Evolutionary conservation across 345 rosid genomes (phyloP).

Genomic region (Aquilaria malaccensis): DNA sequence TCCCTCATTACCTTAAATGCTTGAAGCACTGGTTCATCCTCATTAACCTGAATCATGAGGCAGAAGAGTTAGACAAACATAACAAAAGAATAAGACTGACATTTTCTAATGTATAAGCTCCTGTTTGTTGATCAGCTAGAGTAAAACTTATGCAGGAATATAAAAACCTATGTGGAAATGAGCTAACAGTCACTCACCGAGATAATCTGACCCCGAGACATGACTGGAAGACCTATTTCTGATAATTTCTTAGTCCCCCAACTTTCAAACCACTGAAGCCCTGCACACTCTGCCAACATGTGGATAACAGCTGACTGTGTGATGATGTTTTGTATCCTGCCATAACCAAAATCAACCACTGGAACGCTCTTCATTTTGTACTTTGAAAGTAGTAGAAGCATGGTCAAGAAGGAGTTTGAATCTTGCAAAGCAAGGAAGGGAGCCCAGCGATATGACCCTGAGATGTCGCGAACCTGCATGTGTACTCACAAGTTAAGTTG

Average conservation of each 20-base stretch:
- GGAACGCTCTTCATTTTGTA: slow-evolving; percentile 99
- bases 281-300: slow-evolving; percentile 91
- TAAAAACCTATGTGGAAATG: neutral
- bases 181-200: slow-evolving; percentile 33
- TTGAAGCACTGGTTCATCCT: slow-evolving; percentile 95
- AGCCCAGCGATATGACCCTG: slow-evolving; percentile 99
- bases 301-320: slow-evolving; percentile 97
- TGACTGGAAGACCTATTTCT: slow-evolving; percentile 81
- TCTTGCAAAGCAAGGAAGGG: slow-evolving; percentile 94
- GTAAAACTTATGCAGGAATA: neutral
- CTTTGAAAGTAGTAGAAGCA: slow-evolving; percentile 88
- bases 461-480: slow-evolving; percentile 92
- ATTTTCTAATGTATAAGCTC: too few species aligned
- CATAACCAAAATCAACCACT: slow-evolving; percentile 70
- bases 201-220: slow-evolving; percentile 42
- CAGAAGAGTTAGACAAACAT: too few species aligned
- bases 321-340: slow-evolving; percentile 72
- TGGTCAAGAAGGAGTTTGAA: slow-evolving; percentile 86
- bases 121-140: neutral
- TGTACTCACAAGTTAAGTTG: slow-evolving; percentile 15
- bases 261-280: slow-evolving; percentile 92
- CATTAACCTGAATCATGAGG: slow-evolving; percentile 49
- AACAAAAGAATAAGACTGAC: neutral
- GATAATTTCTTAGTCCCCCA: slow-evolving; percentile 90
- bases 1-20: slow-evolving; percentile 93